Conservation (phyloP, 495 filamentous ascomycete species). For the Tuber magnatum region DNA sequence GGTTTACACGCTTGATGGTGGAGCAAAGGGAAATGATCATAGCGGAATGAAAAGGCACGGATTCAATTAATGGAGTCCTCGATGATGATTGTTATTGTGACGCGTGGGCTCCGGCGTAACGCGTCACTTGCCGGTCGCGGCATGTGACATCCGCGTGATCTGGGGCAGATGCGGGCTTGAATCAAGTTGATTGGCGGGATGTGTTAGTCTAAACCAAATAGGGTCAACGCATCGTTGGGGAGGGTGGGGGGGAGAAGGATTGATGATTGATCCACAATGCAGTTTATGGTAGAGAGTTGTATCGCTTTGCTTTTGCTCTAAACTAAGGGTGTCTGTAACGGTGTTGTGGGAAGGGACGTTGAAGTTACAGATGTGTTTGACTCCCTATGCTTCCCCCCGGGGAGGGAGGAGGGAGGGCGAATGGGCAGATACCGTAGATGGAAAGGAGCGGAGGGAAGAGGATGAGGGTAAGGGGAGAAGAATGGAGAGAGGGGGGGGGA, state of each 20-base stretch:
- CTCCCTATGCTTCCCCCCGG: background rate
- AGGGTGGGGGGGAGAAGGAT: background rate
- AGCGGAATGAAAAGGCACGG: constrained; percentile 1
- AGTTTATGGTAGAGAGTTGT: background rate
- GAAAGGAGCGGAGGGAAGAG: background rate
- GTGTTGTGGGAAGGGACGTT: background rate
- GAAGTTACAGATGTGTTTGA: background rate
- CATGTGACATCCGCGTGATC: constrained; percentile 1
- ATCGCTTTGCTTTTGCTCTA: background rate
- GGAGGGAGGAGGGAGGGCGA: background rate
- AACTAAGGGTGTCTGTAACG: background rate
- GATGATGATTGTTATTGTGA: background rate
- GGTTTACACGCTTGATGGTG: background rate
- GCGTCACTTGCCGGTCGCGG: background rate
- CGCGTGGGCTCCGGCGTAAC: background rate
- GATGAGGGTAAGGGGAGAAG: background rate
- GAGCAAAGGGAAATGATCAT: background rate
- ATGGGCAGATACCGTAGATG: background rate
- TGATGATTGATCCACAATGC: constrained; percentile 2
- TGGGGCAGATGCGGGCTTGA: background rate
- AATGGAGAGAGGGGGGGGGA: background rate
- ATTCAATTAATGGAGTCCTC: background rate
- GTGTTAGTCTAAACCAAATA: background rate
- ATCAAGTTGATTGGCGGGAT: constrained; percentile 1
- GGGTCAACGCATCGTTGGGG: background rate